Base-by-base conservation (phyloP, 768 basidiomycete genomes). In the Holtermanniella nyarrowii region DNA sequence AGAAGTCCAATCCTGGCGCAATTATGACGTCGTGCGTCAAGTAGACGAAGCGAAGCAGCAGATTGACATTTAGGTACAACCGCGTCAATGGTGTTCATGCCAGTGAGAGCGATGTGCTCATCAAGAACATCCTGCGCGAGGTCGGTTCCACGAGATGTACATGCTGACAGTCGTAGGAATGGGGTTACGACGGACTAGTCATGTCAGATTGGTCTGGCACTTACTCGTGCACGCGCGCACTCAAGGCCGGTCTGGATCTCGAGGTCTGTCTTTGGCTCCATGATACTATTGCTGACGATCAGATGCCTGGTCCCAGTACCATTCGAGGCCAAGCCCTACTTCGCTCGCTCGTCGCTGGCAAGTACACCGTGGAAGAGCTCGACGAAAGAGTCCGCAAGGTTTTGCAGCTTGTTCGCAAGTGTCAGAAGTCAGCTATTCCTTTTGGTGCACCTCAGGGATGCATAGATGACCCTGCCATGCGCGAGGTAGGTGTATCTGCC, bases 161-260 rank as follows among this genome's bases (percentile, higher is more conserved):
- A n/a, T n/a, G n/a, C n/a, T n/a, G n/a, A n/a, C n/a, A n/a, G n/a
- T n/a, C n/a, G 10, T n/a, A 57, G 14, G 86, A 87, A 62, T 87
- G 86, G 85, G 77, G 78, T 39, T 84, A 78, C 58, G 74, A 82
- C n/a, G 82, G 83, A 2, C 70, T 80, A 73, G 74, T 84, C 52
- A 87, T 88, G 84, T 84, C 83, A 53, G 86, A 88, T 66, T 89
- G 86, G 86, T 84, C 68, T 21, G 86, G 86, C 1, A 72, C 78
- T 2, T 86, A 86, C 72, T 78, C 80, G 48, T 73, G 85, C 26
- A 80, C 81, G 56, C 74, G 76, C 21, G 72, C 75, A 22, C 73
- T 85, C 54, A 86, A 86, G 53, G 83, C 84, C n/a, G 85, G 85
- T 2, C 74, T 86, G 21, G 83, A 86, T 62, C 77, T 88, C 31